A percentile compares a stretch with the other conserved stretches of the same genome.
phyloP scores from a whole-genome alignment of 164 flowering plant genomes.

The Tetrastigma voinierianum region DNA sequence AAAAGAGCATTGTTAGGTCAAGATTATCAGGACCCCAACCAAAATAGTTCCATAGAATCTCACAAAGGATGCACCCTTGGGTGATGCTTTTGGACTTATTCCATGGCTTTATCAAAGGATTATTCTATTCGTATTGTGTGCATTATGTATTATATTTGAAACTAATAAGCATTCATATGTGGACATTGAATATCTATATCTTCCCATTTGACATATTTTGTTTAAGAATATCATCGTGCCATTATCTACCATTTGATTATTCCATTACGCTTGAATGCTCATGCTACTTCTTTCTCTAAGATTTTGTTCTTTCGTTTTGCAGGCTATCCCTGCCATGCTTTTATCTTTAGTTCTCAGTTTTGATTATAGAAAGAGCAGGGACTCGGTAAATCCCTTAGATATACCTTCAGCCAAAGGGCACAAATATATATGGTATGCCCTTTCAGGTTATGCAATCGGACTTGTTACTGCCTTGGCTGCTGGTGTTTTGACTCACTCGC shows the following conservation, averaged over 20 bases:
- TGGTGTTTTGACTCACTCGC: constrained; percentile 80
- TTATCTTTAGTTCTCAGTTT: constrained; percentile 85
- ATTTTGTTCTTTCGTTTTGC: constrained; percentile 25
- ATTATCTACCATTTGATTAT: not conserved
- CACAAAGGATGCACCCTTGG: too few relatives aligned
- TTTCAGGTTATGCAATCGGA: constrained; percentile 80
- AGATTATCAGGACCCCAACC: too few relatives aligned
- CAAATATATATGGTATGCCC: constrained; percentile 89
- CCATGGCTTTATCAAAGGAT: too few relatives aligned
- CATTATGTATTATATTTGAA: too few relatives aligned
- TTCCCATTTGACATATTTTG: too few relatives aligned
- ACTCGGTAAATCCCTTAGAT: constrained; percentile 41
- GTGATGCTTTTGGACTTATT: too few relatives aligned
- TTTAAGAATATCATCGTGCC: not conserved
- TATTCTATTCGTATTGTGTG: too few relatives aligned
- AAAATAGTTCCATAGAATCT: too few relatives aligned
- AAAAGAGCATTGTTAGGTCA: too few relatives aligned
- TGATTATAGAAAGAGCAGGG: constrained; percentile 72
- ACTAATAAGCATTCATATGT: too few relatives aligned
- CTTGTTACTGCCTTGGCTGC: constrained; percentile 76
- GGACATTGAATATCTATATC: too few relatives aligned
- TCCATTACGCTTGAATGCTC: not conserved
- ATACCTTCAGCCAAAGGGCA: constrained; percentile 55
- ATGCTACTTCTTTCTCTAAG: not conserved
- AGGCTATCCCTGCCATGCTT: constrained; percentile 99